A percentile compares a stretch with the other conserved stretches of the same genome.
Conservation (phyloP, 169 alveolate genomes). For the Eimeria tenella region DNA sequence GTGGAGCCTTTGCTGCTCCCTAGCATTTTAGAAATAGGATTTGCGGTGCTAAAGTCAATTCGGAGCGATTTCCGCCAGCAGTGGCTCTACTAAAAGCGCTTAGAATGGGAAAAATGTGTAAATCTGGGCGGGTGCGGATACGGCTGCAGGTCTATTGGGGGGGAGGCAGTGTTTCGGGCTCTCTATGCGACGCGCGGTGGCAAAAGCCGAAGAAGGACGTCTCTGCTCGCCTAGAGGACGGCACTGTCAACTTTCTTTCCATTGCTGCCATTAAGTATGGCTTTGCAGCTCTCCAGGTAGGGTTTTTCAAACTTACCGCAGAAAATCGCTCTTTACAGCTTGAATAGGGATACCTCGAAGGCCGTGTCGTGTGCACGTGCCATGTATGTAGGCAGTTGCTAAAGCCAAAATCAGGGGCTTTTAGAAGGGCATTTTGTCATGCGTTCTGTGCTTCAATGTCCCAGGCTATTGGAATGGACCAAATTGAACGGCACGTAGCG, state of each 20-base stretch:
- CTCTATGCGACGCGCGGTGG: conserved; percentile 82
- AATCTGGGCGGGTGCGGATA: not conserved
- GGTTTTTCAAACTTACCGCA: not conserved
- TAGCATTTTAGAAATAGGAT: not conserved
- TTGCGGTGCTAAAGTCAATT: not conserved
- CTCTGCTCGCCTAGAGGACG: conserved; percentile 81
- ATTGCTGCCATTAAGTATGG: conserved; percentile 81
- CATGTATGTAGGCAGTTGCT: no score
- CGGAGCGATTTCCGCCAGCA: not conserved
- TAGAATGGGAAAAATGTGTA: not conserved
- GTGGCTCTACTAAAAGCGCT: not conserved
- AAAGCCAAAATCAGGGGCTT: no score
- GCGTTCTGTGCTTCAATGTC: not conserved
- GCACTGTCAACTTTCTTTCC: conserved; percentile 83
- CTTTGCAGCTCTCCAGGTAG: conserved; percentile 69
- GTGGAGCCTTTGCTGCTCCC: not conserved
- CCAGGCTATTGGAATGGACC: conserved; percentile 79
- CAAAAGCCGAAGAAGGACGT: conserved; percentile 77
- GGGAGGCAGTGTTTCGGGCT: conserved; percentile 84
- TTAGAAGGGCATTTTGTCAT: not conserved
- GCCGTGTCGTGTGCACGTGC: no score
- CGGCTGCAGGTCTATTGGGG: conserved; percentile 80
- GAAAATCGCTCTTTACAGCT: no score
- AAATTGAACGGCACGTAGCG: conserved; percentile 79
- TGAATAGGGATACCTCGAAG: no score